These are phyloP conservation scores for Alnus glutinosa DNA, from an alignment of 306 rosid genomes.

Conservation along the genomic window DNA sequence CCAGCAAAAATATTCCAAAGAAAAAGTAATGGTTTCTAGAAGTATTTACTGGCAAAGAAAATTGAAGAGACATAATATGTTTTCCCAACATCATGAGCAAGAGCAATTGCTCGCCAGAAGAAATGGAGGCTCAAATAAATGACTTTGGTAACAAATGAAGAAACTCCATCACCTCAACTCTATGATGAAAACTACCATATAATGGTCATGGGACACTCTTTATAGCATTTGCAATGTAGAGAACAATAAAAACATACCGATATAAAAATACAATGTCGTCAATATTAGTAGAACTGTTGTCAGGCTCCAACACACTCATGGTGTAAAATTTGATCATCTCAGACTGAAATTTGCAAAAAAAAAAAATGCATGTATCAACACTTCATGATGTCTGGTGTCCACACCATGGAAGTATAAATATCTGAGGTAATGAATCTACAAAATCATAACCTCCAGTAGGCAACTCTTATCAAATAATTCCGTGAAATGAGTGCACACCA, in stretches of 20 bases:
- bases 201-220: conserved; percentile 9
- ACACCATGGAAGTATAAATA: conserved; percentile 16
- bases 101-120: not conserved
- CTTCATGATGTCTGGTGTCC: conserved; percentile 20
- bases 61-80: not conserved
- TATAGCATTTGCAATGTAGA: not conserved
- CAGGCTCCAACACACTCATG: conserved; percentile 90
- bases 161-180: conserved; percentile 20
- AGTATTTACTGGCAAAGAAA: not conserved
- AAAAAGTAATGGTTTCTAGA: not conserved
- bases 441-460: conserved; percentile 53
- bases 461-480: conserved; percentile 78
- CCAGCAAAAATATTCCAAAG: not conserved
- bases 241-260: conserved; percentile 54
- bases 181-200: conserved; percentile 6
- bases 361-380: not conserved
- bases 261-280: conserved; percentile 80
- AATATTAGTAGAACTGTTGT: conserved; percentile 44
- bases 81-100: not conserved
- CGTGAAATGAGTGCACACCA: conserved; percentile 90
- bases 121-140: conserved; percentile 23
- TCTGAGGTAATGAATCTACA: conserved; percentile 27
- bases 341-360: conserved; percentile 52
- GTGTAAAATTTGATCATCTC: conserved; percentile 75
- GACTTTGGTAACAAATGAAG: conserved; percentile 15